Evolutionary conservation across 441 rosid species (phyloP), one percentile per base, ranked within the genome.

Genomic region (Francoa sonchifolia): DNA sequence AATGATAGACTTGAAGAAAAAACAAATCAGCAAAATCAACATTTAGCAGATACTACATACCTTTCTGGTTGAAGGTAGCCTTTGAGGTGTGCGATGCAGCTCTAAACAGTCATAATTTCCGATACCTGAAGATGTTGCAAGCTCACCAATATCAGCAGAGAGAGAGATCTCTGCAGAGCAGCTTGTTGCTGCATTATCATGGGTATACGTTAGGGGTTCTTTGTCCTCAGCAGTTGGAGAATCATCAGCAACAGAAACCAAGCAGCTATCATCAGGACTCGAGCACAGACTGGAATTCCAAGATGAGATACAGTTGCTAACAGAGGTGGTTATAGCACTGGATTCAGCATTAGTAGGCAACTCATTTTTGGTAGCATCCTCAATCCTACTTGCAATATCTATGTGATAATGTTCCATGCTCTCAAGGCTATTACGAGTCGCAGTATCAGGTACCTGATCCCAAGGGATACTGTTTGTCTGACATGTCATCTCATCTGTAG

Each of bases 11-110:
- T 40, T 45, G 8, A 18, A 31, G 10, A 21, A 12, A 40, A 30
- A n/a, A 38, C 39, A 50, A 15, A 41, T 40, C 36, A 56, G 48
- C 11, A 23, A 51, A 29, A 52, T 11, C 22, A 48, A 26, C 17
- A 26, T 19, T 12, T 6, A 47, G 8, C 14, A 45, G 7, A 43
- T 30, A 42, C 33, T 42, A 36, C 69, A 42, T 15, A 85, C 96
- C 92, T 77, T 85, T 63, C 92, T 66, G 33, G 63, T 59, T 22
- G 82, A 73, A 41, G 67, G 54, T 25, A 89, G 71, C 58, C 71
- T 74, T 71, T 64, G 66, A 48, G 82, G 74, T 54, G 49, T 57
- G 39, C 44, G 58, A 13, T 58, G 71, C 39, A 15, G 57, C 55
- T 73, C 41, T 19, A 44, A 48, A 20, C 50, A 65, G 34, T 41